Evolutionary conservation across 257 asterid genomes (phyloP), one percentile per base, ranked within the genome.

Genomic region (Coffea canephora): DNA sequence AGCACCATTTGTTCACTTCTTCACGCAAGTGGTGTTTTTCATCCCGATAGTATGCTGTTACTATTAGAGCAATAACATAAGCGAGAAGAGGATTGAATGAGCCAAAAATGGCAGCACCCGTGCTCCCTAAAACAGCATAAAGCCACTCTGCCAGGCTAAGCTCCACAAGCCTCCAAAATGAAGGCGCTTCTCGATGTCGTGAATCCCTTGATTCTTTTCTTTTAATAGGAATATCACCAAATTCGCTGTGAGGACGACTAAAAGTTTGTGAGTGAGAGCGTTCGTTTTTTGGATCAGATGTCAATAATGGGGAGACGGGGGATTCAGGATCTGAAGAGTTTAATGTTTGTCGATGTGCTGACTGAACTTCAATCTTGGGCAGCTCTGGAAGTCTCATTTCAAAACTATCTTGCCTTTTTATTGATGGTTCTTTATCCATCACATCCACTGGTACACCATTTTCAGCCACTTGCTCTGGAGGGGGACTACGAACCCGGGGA

Each of bases 81-180:
- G 99, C 98, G 83, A 96, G 94, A 67, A 94, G 85, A 78, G 99
- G 99, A 86, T 94, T 96, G 68, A 93, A 94, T 78, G 99, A 93
- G 75, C 99, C 99, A 81, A 96, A 96, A 41, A 92, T 89, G 45
- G 99, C 99, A 80, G 99, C 99, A 59, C 99, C 99, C 36, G 80
- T 92, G 88, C 99, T 94, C 77, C 99, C 99, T 74, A 96, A 87
- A 83, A 96, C 96, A 85, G 98, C 99, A 83, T 92, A 96, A 80
- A 96, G 97, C 99, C 99, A 96, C 72, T 96, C 99, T 34, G 99
- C 99, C 87, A 96, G 94, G 87, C 99, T 96, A 81, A 96, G 98
- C 85, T 96, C 98, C 76, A 94, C 92, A 73, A 96, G 97, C 87
- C 99, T 94, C 97, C 97, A 96, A 70, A 92, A 89, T 18, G 99